Base-by-base conservation (phyloP, 495 filamentous ascomycete species). In the Talaromyces ruber region DNA sequence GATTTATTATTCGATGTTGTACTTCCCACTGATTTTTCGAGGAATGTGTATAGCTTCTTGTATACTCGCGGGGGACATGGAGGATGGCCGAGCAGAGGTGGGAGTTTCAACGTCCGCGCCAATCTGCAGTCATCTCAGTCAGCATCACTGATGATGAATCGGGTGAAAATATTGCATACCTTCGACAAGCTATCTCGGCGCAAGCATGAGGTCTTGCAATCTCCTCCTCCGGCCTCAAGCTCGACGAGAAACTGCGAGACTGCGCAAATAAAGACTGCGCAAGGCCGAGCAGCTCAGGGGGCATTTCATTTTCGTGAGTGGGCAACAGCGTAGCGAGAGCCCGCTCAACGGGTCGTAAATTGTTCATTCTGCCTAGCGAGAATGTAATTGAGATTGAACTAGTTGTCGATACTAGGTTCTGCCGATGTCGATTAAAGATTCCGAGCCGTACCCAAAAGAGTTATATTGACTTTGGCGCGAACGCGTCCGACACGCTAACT, bases 101-200 rank as follows among this genome's bases (percentile, higher is more conserved):
- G 93, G 34, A 98, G 86, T 70, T 92, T 86, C 64, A 98, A 82
- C n/a, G 82, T 70, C 66, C 87, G 88, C 67, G 91, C 92, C 55
- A 97, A 81, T 62, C 92, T 93, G 53, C 18, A 34, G 11, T 26
- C 30, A 25, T n/a, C 69, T 30, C 71, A 66, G 29, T 52, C 14
- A 64, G 53, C 14, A 58, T 50, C 52, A n/a, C 30, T 4, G 53
- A 18, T 63, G 28, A 28, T 45, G n/a, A n/a, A n/a, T 18, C 29
- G 26, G 11, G 32, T 57, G 21, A 62, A 2, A 2, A 25, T n/a
- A 5, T 14, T 21, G 6, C 29, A 58, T 63, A 89, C 89, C 91
- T 83, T 72, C 92, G 89, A 74, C 93, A 97, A 43, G 94, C 94
- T 34, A 98, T 83, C 71, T 98, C 88, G 1, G 92, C 89, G 70